Percentiles rank a stretch among this genome's conserved stretches.
These are phyloP conservation scores for Boechera divaricarpa DNA, from an alignment of 345 rosid species.

Conservation along the genomic window DNA sequence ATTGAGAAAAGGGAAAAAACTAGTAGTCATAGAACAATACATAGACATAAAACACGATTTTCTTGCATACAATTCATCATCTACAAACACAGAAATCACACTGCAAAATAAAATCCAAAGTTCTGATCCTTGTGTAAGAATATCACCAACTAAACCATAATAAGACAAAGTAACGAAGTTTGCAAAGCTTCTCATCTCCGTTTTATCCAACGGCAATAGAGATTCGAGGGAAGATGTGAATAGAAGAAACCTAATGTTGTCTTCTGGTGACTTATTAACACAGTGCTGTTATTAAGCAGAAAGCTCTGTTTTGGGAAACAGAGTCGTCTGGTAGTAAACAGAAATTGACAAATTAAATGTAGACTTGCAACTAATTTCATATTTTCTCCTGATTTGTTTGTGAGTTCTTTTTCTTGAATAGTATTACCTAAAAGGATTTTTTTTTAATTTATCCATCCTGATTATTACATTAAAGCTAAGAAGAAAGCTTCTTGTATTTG, in stretches of 20 bases:
- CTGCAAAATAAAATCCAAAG: slow-evolving; percentile 2
- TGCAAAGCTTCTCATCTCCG: too few species aligned
- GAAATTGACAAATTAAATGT: neutral
- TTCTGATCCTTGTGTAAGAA: neutral
- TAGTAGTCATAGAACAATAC: slow-evolving; percentile 15
- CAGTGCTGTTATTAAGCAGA: neutral
- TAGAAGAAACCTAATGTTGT: too few species aligned
- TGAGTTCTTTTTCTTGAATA: neutral
- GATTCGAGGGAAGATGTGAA: too few species aligned
- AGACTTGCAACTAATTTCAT: neutral
- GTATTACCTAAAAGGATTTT: slow-evolving; percentile 3
- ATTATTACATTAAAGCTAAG: slow-evolving; percentile 30
- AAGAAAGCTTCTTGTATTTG: slow-evolving; percentile 32
- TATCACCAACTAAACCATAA: neutral
- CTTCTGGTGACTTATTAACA: too few species aligned
- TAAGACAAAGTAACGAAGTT: too few species aligned
- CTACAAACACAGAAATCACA: slow-evolving; percentile 6
- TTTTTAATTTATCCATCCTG: slow-evolving; percentile 6
- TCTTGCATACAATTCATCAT: neutral
- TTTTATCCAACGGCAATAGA: too few species aligned
- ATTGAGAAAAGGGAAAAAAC: slow-evolving; percentile 9
- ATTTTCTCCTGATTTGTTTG: slow-evolving; percentile 3
- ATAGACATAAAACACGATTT: neutral
- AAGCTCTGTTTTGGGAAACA: slow-evolving; percentile 11
- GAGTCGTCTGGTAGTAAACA: neutral